Evolutionary conservation across 106 monocot genomes (phyloP), one percentile per base, ranked within the genome.

Genomic region (Platanthera guangdongensis): DNA sequence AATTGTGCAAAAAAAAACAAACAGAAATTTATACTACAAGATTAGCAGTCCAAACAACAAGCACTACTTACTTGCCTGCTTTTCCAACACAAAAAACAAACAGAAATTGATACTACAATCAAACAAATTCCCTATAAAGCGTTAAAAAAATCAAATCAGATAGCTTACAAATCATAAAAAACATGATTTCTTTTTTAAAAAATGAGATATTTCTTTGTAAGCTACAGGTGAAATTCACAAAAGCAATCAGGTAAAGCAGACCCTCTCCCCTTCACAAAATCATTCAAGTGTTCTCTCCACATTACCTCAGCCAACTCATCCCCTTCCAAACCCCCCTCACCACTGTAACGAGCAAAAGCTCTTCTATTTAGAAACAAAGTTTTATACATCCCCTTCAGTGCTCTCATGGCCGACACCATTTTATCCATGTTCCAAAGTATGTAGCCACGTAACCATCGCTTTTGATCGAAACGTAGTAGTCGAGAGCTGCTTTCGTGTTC

Each of bases 341-440:
- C 77, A 10, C 76, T 89, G 68, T 18, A 76, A 11, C 65, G 76
- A 28, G 96, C 84, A 70, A 87, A 93, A 55, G 82, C 89, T 79
- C 86, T 85, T 64, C 96, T 85, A 74, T 80, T 96, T 80, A 96
- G 88, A 64, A 91, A 80, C 57, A 97, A 80, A 51, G 96, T 97
- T 79, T 78, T 93, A 50, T 82, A 50, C 73, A 80, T 71, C 50
- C 86, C 89, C 18, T 82, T 81, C 77, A 84, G 25, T 52, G 85
- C 80, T 83, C 96, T 93, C 93, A 91, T 91, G 9, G 87, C 86
- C 7, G 87, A 75, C 4, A 97, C 96, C 89, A 97, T 97, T 83
- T 97, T 97, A 70, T 97, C 93, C 96, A 97, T 93, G 53, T 97
- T 97, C 19, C 96, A 77, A 97, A 93, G 79, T 84, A 89, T 57